Conservation (phyloP, 2,329 filamentous ascomycete species). For the Phaeosphaeriaceae sp. region DNA sequence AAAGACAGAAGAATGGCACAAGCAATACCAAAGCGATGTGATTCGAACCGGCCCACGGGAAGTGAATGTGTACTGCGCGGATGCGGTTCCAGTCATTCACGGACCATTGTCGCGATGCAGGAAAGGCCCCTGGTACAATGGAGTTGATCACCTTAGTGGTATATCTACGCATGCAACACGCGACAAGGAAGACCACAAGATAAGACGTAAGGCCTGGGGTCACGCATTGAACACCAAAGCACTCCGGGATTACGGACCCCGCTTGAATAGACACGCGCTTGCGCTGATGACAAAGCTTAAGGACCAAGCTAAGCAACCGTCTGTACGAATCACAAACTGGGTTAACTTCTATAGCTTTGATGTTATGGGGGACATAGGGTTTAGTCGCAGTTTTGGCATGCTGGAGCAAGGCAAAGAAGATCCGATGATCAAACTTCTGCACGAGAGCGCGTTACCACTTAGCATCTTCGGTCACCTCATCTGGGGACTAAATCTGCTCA, state of each 20-base stretch:
- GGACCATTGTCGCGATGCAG: constrained; percentile 37
- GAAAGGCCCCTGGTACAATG: constrained; percentile 39
- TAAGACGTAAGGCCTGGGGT: constrained; percentile 42
- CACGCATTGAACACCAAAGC: constrained; percentile 42
- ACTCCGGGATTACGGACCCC: constrained; percentile 45
- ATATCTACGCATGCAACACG: constrained; percentile 36
- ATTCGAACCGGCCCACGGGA: constrained; percentile 45
- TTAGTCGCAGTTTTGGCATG: constrained; percentile 52
- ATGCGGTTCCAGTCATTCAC: constrained; percentile 38
- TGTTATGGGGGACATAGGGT: constrained; percentile 56
- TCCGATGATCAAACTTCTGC: constrained; percentile 32
- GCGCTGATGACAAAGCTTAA: constrained; percentile 34
- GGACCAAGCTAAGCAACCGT: constrained; percentile 20
- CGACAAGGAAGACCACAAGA: constrained; percentile 37
- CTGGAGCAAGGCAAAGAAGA: constrained; percentile 38
- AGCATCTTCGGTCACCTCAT: constrained; percentile 29
- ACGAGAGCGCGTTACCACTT: constrained; percentile 29
- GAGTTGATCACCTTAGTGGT: constrained; percentile 20
- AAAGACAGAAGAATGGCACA: constrained; percentile 29
- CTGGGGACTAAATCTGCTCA: constrained; percentile 28
- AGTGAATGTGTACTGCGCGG: constrained; percentile 35
- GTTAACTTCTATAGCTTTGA: constrained; percentile 55
- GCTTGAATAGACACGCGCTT: constrained; percentile 38
- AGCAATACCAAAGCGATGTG: constrained; percentile 39
- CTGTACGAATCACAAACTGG: constrained; percentile 40